Percentiles rank a stretch among this genome's conserved stretches.
phyloP scores from a whole-genome alignment of 306 rosid genomes.

The Trifolium fragiferum region DNA sequence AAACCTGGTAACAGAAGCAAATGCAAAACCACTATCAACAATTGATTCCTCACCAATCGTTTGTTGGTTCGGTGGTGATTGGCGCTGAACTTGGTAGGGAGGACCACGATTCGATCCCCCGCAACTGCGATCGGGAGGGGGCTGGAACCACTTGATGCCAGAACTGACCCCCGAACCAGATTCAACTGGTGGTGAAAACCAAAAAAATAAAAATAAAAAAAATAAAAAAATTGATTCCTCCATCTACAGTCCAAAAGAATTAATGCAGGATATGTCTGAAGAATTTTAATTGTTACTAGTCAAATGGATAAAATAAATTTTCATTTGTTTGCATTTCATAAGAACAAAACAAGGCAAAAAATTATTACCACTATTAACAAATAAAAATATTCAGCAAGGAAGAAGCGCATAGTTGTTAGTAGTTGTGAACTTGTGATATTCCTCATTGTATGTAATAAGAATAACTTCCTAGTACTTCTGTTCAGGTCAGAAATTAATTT shows the following conservation, averaged over 20 bases:
- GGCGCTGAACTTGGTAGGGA: too few species aligned
- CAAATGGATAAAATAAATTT: not conserved
- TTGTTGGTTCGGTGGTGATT: too few species aligned
- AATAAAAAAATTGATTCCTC: conserved; percentile 1
- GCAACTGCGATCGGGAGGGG: too few species aligned
- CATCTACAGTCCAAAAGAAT: not conserved
- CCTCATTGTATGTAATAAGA: not conserved
- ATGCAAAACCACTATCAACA: conserved; percentile 24
- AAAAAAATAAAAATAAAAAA: too few species aligned
- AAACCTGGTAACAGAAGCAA: conserved; percentile 61
- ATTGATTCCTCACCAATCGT: conserved; percentile 1
- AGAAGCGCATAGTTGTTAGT: conserved; percentile 2
- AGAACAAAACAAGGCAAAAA: not conserved
- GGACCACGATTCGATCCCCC: too few species aligned
- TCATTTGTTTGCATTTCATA: not conserved
- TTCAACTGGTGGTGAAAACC: too few species aligned
- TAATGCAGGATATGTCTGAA: not conserved
- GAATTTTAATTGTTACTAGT: not conserved
- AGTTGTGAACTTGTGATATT: not conserved
- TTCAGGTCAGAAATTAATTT: not conserved
- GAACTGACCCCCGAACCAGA: too few species aligned
- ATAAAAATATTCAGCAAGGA: not conserved
- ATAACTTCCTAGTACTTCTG: not conserved
- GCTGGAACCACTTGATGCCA: too few species aligned
- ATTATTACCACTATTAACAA: not conserved